phyloP scores from a whole-genome alignment of 1,284 basidiomycete genomes.

The Fomitopsis pinicola region DNA sequence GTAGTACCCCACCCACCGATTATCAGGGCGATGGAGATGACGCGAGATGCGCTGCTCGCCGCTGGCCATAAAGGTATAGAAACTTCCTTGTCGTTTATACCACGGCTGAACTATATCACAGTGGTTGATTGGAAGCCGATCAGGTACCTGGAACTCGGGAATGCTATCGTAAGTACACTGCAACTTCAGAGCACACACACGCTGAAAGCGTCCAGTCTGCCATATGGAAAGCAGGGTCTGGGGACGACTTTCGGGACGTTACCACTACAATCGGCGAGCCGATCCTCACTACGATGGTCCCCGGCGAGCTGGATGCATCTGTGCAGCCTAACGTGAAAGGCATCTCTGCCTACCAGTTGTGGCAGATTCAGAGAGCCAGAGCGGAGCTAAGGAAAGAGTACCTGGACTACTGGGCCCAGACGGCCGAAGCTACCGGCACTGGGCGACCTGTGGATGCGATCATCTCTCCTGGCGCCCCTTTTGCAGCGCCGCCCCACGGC shows the following conservation, averaged over 20 bases:
- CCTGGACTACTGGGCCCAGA: conserved; percentile 44
- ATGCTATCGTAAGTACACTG: conserved; percentile 33
- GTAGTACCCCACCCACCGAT: conserved; percentile 48
- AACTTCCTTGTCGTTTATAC: background rate
- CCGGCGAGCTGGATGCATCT: background rate
- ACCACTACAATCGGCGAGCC: conserved; percentile 44
- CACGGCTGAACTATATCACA: background rate
- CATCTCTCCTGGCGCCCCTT: conserved; percentile 33
- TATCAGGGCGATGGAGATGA: conserved; percentile 41
- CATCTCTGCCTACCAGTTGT: conserved; percentile 33
- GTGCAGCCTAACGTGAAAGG: background rate
- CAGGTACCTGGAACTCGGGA: conserved; percentile 44
- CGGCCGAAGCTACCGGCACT: conserved; percentile 34
- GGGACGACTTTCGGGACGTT: conserved; percentile 5
- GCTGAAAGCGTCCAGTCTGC: background rate
- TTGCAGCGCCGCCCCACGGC: conserved; percentile 34
- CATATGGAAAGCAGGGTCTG: conserved; percentile 18
- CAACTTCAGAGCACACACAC: background rate
- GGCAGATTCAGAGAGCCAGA: conserved; percentile 40
- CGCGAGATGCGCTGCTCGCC: conserved; percentile 37
- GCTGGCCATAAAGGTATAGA: conserved; percentile 41
- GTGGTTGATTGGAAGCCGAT: conserved; percentile 30
- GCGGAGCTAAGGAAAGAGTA: conserved; percentile 35
- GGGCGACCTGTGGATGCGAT: conserved; percentile 44
- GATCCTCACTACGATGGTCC: conserved; percentile 55